Conservation (phyloP, 2,329 filamentous ascomycete genomes). For the Colletotrichum sp. region DNA sequence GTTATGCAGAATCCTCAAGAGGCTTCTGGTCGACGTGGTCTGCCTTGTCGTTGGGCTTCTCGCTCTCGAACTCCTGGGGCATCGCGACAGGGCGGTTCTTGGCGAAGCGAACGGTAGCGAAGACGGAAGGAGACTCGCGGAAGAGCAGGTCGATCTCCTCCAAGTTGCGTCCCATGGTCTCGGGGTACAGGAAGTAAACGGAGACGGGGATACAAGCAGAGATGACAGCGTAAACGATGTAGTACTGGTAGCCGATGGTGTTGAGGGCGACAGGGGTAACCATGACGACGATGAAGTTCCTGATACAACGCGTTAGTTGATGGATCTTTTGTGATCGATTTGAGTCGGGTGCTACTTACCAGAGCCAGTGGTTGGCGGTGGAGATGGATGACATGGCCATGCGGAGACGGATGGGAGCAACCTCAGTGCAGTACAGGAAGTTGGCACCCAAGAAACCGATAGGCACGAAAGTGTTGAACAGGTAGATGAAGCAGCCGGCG, state of each 20-base stretch:
- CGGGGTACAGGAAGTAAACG: constrained; percentile 51
- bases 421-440: constrained; percentile 64
- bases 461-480: constrained; percentile 65
- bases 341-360: constrained; percentile 18
- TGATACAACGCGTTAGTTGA: background rate
- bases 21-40: constrained; percentile 23
- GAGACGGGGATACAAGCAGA: constrained; percentile 47
- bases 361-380: constrained; percentile 59
- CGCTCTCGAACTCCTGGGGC: constrained; percentile 30
- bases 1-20: constrained; percentile 15
- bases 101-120: constrained; percentile 39
- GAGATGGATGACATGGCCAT: constrained; percentile 61
- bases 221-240: constrained; percentile 54
- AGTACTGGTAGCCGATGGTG: constrained; percentile 56
- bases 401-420: constrained; percentile 56
- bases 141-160: constrained; percentile 52
- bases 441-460: constrained; percentile 64
- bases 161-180: constrained; percentile 55
- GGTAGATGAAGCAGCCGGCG: constrained; percentile 60
- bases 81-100: constrained; percentile 36
- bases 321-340: background rate
- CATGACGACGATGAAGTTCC: constrained; percentile 49
- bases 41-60: constrained; percentile 27
- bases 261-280: constrained; percentile 51
- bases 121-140: constrained; percentile 40